A percentile compares a stretch with the other conserved stretches of the same genome.
phyloP scores from a whole-genome alignment of 352 stramenopile genomes.

The Globisporangium irregulare region DNA sequence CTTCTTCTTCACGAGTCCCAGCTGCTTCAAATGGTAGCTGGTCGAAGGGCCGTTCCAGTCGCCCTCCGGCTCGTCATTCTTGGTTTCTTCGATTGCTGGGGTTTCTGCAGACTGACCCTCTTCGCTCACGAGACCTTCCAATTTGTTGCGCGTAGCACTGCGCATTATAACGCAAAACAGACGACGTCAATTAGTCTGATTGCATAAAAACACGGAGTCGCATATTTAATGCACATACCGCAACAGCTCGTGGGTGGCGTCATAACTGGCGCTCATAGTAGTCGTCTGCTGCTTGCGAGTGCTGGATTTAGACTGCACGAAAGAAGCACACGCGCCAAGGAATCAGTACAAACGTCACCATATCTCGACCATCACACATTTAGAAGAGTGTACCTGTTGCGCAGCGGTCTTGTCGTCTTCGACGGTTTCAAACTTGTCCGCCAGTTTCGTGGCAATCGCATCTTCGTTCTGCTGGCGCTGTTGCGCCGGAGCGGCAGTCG shows the following conservation, averaged over 20 bases:
- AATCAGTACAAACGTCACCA: not conserved
- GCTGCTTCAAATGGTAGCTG: slow-evolving; percentile 78
- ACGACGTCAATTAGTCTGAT: not conserved
- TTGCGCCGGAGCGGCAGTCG: not conserved
- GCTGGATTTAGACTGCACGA: slow-evolving; percentile 5
- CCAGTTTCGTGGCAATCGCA: not conserved
- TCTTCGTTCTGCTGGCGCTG: not conserved
- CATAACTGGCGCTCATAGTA: slow-evolving; percentile 15
- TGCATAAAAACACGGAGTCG: not conserved
- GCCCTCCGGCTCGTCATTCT: slow-evolving; percentile 14
- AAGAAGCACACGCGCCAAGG: not conserved
- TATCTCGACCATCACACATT: not conserved
- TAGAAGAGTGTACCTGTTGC: slow-evolving; percentile 12
- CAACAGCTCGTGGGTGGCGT: slow-evolving; percentile 30
- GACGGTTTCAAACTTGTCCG: slow-evolving; percentile 2
- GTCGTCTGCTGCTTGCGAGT: slow-evolving; percentile 10
- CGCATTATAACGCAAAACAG: not conserved
- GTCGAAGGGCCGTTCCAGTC: slow-evolving; percentile 56
- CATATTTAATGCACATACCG: slow-evolving; percentile 16
- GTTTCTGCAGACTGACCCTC: slow-evolving; percentile 12
- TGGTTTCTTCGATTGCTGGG: slow-evolving; percentile 4
- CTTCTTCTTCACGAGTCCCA: slow-evolving; percentile 65
- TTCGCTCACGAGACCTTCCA: slow-evolving; percentile 28
- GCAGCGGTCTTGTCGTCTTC: slow-evolving; percentile 8
- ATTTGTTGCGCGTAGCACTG: slow-evolving; percentile 36